Evolutionary conservation across 805 yeast genomes (phyloP).

Genomic region (Cyberlindnera meyerae): DNA sequence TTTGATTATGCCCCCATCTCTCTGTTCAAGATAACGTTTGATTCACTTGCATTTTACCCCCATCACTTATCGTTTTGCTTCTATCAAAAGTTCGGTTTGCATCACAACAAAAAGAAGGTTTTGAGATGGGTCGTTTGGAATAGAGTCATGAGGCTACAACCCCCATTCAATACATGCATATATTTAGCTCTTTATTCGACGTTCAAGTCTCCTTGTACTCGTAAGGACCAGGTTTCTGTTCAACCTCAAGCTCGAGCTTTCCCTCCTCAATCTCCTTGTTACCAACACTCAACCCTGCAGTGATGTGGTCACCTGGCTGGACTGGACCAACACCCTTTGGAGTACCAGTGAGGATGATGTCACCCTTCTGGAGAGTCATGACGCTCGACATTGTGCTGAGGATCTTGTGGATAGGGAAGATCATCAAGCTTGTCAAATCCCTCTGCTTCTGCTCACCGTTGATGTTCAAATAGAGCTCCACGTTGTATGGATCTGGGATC

Average conservation of each 20-base stretch:
- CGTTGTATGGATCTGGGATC: conserved; percentile 72
- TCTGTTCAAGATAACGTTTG: neutral
- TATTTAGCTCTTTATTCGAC: neutral
- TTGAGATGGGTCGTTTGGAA: no score
- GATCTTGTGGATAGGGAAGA: conserved; percentile 79
- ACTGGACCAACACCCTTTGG: conserved; percentile 95
- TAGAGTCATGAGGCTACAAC: neutral
- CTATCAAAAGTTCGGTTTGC: neutral
- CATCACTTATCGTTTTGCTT: neutral
- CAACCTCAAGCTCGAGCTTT: conserved; percentile 30
- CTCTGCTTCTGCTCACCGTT: conserved; percentile 69
- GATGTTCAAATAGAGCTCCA: conserved; percentile 55
- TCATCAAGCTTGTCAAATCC: conserved; percentile 78
- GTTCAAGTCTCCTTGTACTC: conserved; percentile 40
- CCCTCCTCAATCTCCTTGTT: conserved; percentile 52
- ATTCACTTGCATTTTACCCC: neutral
- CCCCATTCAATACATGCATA: neutral
- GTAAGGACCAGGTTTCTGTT: conserved; percentile 55
- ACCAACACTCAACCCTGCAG: conserved; percentile 54
- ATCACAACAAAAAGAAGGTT: no score
- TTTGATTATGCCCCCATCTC: neutral
- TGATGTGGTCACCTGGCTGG: conserved; percentile 70
- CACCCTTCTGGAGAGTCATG: conserved; percentile 90
- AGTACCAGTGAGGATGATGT: conserved; percentile 89
- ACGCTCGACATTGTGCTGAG: conserved; percentile 76